Percentiles rank a stretch among this genome's conserved stretches.
These are phyloP conservation scores for Russula sp. DNA, from an alignment of 768 basidiomycete species.

Conservation along the genomic window DNA sequence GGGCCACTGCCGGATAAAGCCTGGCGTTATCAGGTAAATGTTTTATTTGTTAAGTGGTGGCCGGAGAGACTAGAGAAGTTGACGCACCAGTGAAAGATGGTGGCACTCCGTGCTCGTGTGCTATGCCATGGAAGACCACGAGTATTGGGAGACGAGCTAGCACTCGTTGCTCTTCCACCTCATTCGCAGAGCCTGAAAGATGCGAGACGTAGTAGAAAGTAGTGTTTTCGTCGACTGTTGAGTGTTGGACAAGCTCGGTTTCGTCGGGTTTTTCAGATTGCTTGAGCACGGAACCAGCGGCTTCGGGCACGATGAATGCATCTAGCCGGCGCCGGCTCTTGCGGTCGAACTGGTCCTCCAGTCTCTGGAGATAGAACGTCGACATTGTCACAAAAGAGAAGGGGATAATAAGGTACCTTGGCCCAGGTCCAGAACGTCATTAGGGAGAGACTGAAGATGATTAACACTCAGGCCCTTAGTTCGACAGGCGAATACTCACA, in stretches of 20 bases:
- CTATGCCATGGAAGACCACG: conserved; percentile 26
- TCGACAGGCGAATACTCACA: conserved; percentile 38
- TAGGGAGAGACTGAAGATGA: conserved; percentile 37
- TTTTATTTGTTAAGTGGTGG: conserved; percentile 13
- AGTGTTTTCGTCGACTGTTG: background rate
- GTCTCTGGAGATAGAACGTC: conserved; percentile 34
- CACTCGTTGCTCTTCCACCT: conserved; percentile 16
- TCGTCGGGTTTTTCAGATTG: conserved; percentile 15
- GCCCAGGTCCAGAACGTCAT: conserved; percentile 71
- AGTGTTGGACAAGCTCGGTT: background rate
- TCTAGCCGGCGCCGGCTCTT: conserved; percentile 52
- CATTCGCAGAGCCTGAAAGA: background rate
- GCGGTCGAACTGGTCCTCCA: conserved; percentile 63
- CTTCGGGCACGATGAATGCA: conserved; percentile 47
- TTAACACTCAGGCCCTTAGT: background rate
- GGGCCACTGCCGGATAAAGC: conserved; percentile 64
- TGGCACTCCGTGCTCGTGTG: conserved; percentile 38
- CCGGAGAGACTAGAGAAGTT: background rate
- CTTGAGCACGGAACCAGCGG: conserved; percentile 24
- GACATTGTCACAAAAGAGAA: background rate
- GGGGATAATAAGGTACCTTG: conserved; percentile 37
- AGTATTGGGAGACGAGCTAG: conserved; percentile 24
- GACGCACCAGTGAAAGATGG: conserved; percentile 56
- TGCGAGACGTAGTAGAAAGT: conserved; percentile 23
- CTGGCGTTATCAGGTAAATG: conserved; percentile 30